Conservation (phyloP, 1,284 basidiomycete species). For the Irpex rosettiformis region DNA sequence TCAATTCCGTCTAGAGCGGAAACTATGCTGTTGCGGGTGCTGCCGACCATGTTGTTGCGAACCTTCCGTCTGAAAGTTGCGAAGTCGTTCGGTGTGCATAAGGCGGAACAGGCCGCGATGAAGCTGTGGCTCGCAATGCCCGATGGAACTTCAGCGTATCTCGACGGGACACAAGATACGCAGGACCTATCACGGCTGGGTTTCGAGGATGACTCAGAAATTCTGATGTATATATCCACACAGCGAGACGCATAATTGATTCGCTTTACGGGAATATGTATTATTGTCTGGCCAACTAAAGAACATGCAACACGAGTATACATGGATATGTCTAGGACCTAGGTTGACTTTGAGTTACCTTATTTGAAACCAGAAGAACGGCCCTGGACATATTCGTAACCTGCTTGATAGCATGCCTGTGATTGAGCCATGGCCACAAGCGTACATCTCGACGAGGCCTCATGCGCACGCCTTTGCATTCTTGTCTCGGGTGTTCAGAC, state of each 20-base stretch:
- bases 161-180: conserved; percentile 42
- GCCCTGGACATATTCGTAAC: background rate
- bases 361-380: background rate
- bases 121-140: conserved; percentile 54
- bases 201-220: conserved; percentile 54
- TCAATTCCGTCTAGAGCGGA: conserved; percentile 14
- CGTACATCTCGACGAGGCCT: background rate
- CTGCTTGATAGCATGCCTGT: background rate
- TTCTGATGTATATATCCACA: conserved; percentile 24
- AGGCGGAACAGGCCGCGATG: conserved; percentile 28
- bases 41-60: conserved; percentile 64
- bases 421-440: background rate
- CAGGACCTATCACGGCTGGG: conserved; percentile 69
- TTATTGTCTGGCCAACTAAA: background rate
- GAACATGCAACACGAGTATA: background rate
- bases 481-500: too few relatives aligned
- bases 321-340: background rate
- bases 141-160: conserved; percentile 40
- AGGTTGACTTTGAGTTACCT: background rate
- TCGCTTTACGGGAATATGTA: background rate
- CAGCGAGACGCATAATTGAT: background rate
- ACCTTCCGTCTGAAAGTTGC: conserved; percentile 40
- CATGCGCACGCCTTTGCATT: background rate
- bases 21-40: conserved; percentile 42
- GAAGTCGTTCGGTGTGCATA: conserved; percentile 30